Conservation (phyloP, 1,284 basidiomycete species). For the Porogramme epimiltina region DNA sequence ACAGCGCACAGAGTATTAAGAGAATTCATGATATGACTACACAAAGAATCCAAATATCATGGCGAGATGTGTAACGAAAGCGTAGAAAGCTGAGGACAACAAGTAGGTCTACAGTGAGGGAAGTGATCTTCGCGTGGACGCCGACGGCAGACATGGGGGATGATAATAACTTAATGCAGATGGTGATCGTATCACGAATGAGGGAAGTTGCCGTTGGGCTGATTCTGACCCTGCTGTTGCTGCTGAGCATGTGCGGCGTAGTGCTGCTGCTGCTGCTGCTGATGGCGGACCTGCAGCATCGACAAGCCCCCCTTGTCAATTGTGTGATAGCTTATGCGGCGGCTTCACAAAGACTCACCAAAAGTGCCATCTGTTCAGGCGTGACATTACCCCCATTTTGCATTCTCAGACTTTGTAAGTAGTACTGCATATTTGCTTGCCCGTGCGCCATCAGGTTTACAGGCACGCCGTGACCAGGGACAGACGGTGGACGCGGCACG, state of each 20-base stretch:
- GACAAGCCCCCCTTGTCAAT: too few species aligned
- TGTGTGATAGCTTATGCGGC: too few species aligned
- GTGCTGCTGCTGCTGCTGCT: slow-evolving; percentile 13
- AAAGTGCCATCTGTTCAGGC: slow-evolving; percentile 22
- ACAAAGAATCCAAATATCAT: too few species aligned
- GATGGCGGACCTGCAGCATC: neutral
- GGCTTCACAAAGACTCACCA: neutral
- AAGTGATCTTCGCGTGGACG: too few species aligned
- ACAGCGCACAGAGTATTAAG: too few species aligned
- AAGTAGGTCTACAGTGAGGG: too few species aligned
- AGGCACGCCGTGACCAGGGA: slow-evolving; percentile 25
- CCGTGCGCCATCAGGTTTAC: slow-evolving; percentile 17
- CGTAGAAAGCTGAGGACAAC: too few species aligned
- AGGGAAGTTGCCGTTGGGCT: slow-evolving; percentile 14
- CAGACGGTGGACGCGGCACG: slow-evolving; percentile 30
- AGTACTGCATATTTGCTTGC: slow-evolving; percentile 17
- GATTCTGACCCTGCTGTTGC: slow-evolving; percentile 15
- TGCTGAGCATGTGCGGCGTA: slow-evolving; percentile 17
- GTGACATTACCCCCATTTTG: slow-evolving; percentile 12
- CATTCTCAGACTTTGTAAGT: neutral
- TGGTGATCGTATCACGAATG: slow-evolving; percentile 8
- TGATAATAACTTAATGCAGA: neutral
- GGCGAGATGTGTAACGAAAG: too few species aligned
- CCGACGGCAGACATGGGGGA: too few species aligned
- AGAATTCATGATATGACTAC: too few species aligned